These are phyloP conservation scores for Tuber umbilicatum DNA, from an alignment of 495 filamentous ascomycete genomes.

Conservation along the genomic window DNA sequence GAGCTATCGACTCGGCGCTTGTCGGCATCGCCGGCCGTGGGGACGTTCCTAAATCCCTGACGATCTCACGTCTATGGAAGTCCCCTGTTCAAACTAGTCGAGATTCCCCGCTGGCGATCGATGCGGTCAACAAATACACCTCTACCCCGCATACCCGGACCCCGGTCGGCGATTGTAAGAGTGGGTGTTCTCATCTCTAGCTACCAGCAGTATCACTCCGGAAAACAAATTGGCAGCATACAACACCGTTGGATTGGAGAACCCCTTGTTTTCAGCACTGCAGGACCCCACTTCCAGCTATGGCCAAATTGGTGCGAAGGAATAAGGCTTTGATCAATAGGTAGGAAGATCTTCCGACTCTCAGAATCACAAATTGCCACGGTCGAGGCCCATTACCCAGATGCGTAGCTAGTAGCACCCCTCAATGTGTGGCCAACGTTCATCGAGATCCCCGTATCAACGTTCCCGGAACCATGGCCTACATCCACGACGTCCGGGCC, in stretches of 20 bases:
- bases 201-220: conserved; percentile 40
- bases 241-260: conserved; percentile 51
- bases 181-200: conserved; percentile 43
- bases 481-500: conserved; percentile 42
- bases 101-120: conserved; percentile 45
- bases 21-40: conserved; percentile 45
- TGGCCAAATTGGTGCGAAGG: conserved; percentile 44
- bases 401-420: conserved; percentile 45
- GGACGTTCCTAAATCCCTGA: conserved; percentile 33
- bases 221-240: conserved; percentile 47
- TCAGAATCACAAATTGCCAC: conserved; percentile 38
- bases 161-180: conserved; percentile 49
- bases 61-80: conserved; percentile 46
- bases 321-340: conserved; percentile 45
- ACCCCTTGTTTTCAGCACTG: conserved; percentile 48
- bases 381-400: conserved; percentile 44
- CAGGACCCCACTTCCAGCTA: conserved; percentile 15
- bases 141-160: conserved; percentile 49
- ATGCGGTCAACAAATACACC: conserved; percentile 43
- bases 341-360: conserved; percentile 47
- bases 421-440: conserved; percentile 46
- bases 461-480: conserved; percentile 50
- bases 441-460: conserved; percentile 49
- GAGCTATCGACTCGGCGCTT: conserved; percentile 45
- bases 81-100: conserved; percentile 48